Percentiles rank a stretch among this genome's conserved stretches.
These are phyloP conservation scores for Abortiporus biennis DNA, from an alignment of 1,284 basidiomycete genomes.

Conservation along the genomic window DNA sequence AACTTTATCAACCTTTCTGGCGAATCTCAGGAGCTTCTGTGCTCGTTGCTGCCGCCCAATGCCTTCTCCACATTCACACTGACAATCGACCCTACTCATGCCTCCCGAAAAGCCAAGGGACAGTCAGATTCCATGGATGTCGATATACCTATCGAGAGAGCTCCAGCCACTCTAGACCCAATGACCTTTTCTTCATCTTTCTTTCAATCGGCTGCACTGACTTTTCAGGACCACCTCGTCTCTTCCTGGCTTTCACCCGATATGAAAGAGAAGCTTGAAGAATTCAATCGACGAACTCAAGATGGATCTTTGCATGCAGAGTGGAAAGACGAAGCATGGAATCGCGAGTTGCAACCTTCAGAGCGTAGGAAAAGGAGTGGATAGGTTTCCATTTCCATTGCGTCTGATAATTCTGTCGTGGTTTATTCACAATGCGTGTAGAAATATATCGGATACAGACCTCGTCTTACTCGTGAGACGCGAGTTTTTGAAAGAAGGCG, in stretches of 20 bases:
- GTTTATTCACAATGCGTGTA: slow-evolving; percentile 17
- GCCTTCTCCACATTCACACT: slow-evolving; percentile 36
- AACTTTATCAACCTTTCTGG: slow-evolving; percentile 44
- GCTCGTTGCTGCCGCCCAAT: slow-evolving; percentile 42
- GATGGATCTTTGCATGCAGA: slow-evolving; percentile 42
- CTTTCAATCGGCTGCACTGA: slow-evolving; percentile 46
- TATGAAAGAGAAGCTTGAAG: slow-evolving; percentile 34
- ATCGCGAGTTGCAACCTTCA: slow-evolving; percentile 24
- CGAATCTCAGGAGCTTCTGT: slow-evolving; percentile 35
- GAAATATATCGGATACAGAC: slow-evolving; percentile 28
- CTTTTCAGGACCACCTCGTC: slow-evolving; percentile 55
- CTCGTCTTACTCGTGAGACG: slow-evolving; percentile 37
- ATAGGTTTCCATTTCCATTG: neutral
- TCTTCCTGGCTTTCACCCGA: slow-evolving; percentile 42
- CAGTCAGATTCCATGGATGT: slow-evolving; percentile 24
- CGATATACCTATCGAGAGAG: slow-evolving; percentile 13
- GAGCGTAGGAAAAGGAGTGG: neutral
- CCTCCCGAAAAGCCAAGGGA: slow-evolving; percentile 18
- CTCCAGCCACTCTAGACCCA: slow-evolving; percentile 28
- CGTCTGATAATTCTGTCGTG: neutral
- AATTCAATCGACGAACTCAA: slow-evolving; percentile 35
- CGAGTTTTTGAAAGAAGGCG: slow-evolving; percentile 40
- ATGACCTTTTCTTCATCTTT: slow-evolving; percentile 45
- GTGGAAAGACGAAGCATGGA: slow-evolving; percentile 62
- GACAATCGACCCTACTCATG: slow-evolving; percentile 34